Conservation (phyloP, 2,329 filamentous ascomycete genomes). For the Acrodontium crateriforme region DNA sequence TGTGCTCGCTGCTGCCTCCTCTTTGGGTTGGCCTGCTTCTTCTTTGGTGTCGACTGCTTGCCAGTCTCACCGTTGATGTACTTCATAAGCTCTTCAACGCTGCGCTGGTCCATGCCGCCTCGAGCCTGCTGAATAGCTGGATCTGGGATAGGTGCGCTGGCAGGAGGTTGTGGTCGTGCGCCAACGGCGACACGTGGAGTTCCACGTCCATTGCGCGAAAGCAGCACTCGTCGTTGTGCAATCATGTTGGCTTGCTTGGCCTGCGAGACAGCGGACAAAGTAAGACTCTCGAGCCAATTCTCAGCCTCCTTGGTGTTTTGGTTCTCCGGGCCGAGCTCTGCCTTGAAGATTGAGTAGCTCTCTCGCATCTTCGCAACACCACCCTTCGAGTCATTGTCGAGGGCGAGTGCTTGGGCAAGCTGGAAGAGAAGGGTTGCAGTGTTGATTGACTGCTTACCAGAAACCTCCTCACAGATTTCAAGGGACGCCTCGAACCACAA, state of each 20-base stretch:
- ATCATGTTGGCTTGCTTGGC: constrained; percentile 70
- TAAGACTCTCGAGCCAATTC: constrained; percentile 90
- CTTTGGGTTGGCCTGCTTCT: constrained; percentile 35
- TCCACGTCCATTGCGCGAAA: constrained; percentile 10
- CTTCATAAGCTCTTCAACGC: constrained; percentile 82
- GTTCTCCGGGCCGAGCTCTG: constrained; percentile 73
- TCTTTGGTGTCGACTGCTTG: constrained; percentile 28
- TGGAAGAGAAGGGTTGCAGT: constrained; percentile 94
- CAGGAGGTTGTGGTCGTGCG: constrained; percentile 47
- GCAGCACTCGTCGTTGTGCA: constrained; percentile 14
- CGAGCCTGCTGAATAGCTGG: neutral
- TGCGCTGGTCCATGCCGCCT: constrained; percentile 42
- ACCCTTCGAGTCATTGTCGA: constrained; percentile 89
- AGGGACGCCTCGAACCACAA: constrained; percentile 95
- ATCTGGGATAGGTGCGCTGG: constrained; percentile 17
- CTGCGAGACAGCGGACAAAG: constrained; percentile 85
- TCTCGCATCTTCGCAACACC: constrained; percentile 91
- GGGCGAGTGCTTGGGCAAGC: constrained; percentile 81
- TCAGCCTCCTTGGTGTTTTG: constrained; percentile 98
- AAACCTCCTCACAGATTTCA: constrained; percentile 74
- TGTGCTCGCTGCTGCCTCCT: constrained; percentile 16
- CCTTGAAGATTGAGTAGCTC: constrained; percentile 89
- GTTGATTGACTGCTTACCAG: constrained; percentile 80
- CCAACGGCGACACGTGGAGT: constrained; percentile 42
- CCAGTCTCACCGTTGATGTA: constrained; percentile 68